These are phyloP conservation scores for Glebionis coronaria DNA, from an alignment of 129 eudicot genomes.

Conservation along the genomic window DNA sequence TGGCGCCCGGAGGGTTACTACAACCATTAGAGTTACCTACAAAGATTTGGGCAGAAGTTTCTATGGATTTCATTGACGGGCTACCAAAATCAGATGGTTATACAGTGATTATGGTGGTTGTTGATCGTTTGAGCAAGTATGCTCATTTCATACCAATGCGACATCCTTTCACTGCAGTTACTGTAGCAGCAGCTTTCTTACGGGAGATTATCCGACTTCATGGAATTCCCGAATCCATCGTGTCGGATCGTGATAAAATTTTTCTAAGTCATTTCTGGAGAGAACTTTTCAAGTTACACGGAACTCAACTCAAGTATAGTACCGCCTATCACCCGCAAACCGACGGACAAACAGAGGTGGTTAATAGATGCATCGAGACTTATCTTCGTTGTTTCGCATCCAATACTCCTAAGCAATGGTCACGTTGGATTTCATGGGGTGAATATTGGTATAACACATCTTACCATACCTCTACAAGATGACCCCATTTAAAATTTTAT, in stretches of 20 bases:
- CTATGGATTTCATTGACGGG: not conserved
- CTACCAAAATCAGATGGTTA: not conserved
- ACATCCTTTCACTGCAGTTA: too few species aligned
- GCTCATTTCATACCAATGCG: too few species aligned
- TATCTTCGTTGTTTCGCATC: not conserved
- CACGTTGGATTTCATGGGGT: not conserved
- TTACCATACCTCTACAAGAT: not conserved
- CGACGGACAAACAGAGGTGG: too few species aligned
- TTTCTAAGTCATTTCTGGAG: not conserved
- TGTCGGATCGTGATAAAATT: not conserved
- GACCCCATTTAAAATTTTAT: not conserved
- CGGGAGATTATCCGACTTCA: too few species aligned
- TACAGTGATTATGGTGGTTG: not conserved
- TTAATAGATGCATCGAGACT: not conserved
- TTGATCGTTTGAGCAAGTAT: too few species aligned
- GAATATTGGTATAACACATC: constrained; percentile 4
- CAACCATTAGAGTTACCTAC: not conserved
- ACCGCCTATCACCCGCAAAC: not conserved
- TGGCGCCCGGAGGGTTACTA: not conserved
- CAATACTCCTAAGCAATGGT: not conserved
- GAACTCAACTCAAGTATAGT: not conserved
- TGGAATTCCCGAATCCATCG: too few species aligned
- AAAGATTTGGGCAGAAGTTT: not conserved
- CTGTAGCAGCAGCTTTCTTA: too few species aligned
- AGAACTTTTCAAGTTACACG: not conserved